Base-by-base conservation (phyloP, 495 filamentous ascomycete genomes). In the Neurospora sp. region DNA sequence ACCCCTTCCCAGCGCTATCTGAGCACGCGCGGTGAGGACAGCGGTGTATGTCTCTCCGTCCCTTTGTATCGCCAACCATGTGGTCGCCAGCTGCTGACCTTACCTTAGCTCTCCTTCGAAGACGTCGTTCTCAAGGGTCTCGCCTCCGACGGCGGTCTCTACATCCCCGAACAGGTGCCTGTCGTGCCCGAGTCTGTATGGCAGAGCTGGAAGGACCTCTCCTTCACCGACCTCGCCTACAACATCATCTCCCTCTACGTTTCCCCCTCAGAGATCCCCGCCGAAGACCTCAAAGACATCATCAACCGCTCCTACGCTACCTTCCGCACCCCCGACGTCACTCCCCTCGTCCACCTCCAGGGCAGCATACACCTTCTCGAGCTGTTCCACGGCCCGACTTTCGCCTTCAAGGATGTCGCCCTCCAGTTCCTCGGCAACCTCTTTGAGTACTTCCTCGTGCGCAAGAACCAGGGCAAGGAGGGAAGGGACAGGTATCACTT, bases 361-460 rank as follows among this genome's bases (percentile, higher is more conserved):
- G 87, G 88, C 75, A 89, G 93, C 78, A 80, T 98, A 10, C 87
- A 97, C 79, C 82, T 98, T 12, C 89, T 98, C 12, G 96, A 99
- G 82, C 90, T 99, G 12, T 99, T 98, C 87, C 95, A 98, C 79
- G 96, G 96, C n/a, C 94, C 94, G 2, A 98, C 89, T n/a, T 97
- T 91, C 76, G 89, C 95, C 8, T 98, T 97, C 86, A 98, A 98
- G 82, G 94, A 96, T 78, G 91, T 91, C 18, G 94, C 95, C 6
- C 82, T 98, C 35, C 94, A 97, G 77, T 93, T 97, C 76, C 84
- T 99, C 8, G 96, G 96, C 35, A 98, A 99, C 78, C 86, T 98
- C 14, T 97, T 99, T 78, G 96, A 99, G 83, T 99, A 95, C 79
- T 95, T 99, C 81, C 87, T 99, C 3, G 87, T 93, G 9, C 86